Evolutionary conservation across 2,329 filamentous ascomycete species (phyloP).

Genomic region (Arachnopeziza araneosa): DNA sequence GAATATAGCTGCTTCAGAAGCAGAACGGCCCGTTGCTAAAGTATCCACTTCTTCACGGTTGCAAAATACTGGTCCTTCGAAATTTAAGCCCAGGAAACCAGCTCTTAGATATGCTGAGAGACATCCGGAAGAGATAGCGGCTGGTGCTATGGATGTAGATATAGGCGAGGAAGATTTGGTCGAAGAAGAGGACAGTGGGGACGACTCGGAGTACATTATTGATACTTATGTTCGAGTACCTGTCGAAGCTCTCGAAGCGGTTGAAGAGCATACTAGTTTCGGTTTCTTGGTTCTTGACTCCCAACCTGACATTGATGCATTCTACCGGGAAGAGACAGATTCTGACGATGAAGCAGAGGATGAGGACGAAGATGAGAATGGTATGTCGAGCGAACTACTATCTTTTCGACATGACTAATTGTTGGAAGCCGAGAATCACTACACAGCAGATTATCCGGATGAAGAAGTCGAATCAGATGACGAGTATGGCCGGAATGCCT

Average conservation of each 20-base stretch:
- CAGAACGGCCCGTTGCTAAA: constrained; percentile 10
- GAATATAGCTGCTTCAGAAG: constrained; percentile 20
- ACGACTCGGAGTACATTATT: constrained; percentile 55
- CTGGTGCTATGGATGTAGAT: constrained; percentile 1
- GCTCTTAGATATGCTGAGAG: constrained; percentile 50
- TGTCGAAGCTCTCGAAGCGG: constrained; percentile 39
- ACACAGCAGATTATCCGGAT: constrained; percentile 74
- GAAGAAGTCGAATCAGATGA: constrained; percentile 72
- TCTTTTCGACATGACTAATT: background rate
- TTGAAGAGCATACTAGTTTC: constrained; percentile 42
- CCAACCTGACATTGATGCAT: constrained; percentile 43
- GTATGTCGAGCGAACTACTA: constrained; percentile 34
- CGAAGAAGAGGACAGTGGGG: constrained; percentile 37
- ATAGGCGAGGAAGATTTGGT: constrained; percentile 34
- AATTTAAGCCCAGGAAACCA: constrained; percentile 51
- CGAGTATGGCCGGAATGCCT: constrained; percentile 52
- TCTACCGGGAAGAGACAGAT: constrained; percentile 56
- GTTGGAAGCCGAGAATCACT: constrained; percentile 65
- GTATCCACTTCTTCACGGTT: background rate
- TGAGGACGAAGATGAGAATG: constrained; percentile 62
- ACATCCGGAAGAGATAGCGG: constrained; percentile 38
- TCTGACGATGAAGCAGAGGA: constrained; percentile 59
- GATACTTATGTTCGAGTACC: constrained; percentile 61
- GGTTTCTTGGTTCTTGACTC: constrained; percentile 30
- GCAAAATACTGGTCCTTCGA: constrained; percentile 27